Base-by-base conservation (phyloP, 2,329 filamentous ascomycete species). In the Alternaria sp. region DNA sequence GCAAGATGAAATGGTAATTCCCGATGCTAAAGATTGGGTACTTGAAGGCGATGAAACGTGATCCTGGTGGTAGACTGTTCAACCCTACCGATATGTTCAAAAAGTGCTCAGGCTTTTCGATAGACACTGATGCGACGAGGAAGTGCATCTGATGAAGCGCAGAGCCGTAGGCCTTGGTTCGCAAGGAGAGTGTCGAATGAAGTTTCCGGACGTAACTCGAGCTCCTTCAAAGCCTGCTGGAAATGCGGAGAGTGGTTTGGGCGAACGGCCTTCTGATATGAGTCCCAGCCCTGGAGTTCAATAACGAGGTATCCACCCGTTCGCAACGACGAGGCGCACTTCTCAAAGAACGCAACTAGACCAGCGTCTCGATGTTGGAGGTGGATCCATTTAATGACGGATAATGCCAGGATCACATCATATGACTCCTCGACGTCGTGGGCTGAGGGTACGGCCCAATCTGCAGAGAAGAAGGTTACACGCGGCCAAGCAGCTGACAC, bases 361-460 rank as follows among this genome's bases (percentile, higher is more conserved):
- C 76, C 76, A 43, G 67, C 60, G 55, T 79, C 76, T n/a, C 69
- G 63, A 57, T 77, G 75, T 60, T 76, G 70, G 30, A 78, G 69
- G 58, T 78, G 77, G 47, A 79, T 75, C 76, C 76, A 79, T 64
- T 79, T 78, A 61, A 78, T 73, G 56, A 79, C 76, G 55, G 75
- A 78, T 64, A 79, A 68, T 22, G 75, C 77, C 63, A 79, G 72
- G 69, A 79, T 77, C 42, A 76, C 68, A 58, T 78, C 64, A 65
- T 74, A 78, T 59, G 71, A 66, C 32, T 68, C 72, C 39, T 65
- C 55, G 41, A 65, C 61, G 34, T 62, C 68, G 62, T 63, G 69
- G 63, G 68, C 62, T 20, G 64, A 58, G 54, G 73, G 70, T 51
- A 68, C 49, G 59, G 69, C 67, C 70, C 73, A 79, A 67, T 79